A percentile compares a stretch with the other conserved stretches of the same genome.
These are phyloP conservation scores for Rhododendron mucronatum DNA, from an alignment of 148 eudicot genomes.

Conservation along the genomic window DNA sequence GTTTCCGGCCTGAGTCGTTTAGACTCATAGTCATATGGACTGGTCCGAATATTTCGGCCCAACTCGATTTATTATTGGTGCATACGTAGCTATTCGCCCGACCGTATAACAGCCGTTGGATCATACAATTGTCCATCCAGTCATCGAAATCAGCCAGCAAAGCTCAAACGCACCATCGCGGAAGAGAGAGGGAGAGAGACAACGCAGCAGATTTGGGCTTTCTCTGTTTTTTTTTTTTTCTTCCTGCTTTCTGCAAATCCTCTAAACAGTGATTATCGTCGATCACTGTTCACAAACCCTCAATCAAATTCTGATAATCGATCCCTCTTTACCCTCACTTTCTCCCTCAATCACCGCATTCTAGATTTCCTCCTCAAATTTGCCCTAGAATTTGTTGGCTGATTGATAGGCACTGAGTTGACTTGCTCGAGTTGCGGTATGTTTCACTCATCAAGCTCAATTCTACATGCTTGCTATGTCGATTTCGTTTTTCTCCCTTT, in stretches of 20 bases:
- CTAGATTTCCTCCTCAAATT: not conserved
- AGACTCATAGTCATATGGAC: not conserved
- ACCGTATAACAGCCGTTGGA: not conserved
- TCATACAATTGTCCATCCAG: slow-evolving; percentile 1
- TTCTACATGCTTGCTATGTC: not conserved
- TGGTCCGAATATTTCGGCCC: not conserved
- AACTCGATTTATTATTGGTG: not conserved
- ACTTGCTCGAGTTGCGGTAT: slow-evolving; percentile 8
- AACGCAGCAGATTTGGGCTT: not conserved
- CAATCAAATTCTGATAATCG: not conserved
- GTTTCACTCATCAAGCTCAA: not conserved
- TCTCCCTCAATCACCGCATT: not conserved
- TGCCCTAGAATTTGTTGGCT: slow-evolving; percentile 2
- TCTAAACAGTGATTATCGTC: not conserved
- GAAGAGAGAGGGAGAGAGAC: not conserved
- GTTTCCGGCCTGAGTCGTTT: not conserved
- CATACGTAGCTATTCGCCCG: not conserved
- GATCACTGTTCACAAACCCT: not conserved
- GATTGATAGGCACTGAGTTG: slow-evolving; percentile 9
- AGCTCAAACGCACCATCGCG: not conserved
- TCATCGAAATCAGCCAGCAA: not conserved
- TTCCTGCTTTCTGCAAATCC: slow-evolving; percentile 4
- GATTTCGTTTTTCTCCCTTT: not conserved
- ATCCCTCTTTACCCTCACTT: not conserved
- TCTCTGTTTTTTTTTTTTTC: not conserved